Evolutionary conservation across 202 grass and related monocot species (phyloP), one percentile per base, ranked within the genome.

Genomic region (Miscanthus sacchariflorus): DNA sequence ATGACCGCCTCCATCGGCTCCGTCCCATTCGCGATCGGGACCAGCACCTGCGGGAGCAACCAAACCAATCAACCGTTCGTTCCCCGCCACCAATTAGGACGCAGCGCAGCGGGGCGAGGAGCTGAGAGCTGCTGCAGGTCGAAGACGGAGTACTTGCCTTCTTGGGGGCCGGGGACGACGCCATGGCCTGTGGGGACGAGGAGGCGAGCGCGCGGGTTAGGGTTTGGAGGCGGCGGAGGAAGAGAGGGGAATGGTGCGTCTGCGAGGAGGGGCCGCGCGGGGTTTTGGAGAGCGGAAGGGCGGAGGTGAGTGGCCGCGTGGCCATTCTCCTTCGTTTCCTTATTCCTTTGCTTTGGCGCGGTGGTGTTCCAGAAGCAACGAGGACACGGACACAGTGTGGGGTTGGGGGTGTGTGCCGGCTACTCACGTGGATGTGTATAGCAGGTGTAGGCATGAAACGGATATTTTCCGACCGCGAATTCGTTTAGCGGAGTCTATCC

Each of bases 1-100:
- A 96, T 91, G 50, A 84, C 74, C 5, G 92, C 96, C 89, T 98
- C 96, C 73, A 96, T 95, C 50, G 93, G 92, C 92, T 98, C 96
- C 79, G 93, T 91, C 78, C 96, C 96, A 45, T 87, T 89, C 19
- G 96, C 93, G 52, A 98, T 77, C 2, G 96, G 96, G n/a, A 98
- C 89, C 48, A 98, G 90, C 33, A 96, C 96, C 93, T 98, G 86
- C 86, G 77, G 67, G 49, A 35, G 14, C 49, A 52, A 5, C 35
- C 79, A 45, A 2, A 67, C n/a, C 36, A 35, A 36, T 61, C 56
- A 61, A 1, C 21, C 21, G 56, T 56, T 2, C 49, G n/a, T 59
- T 70, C 28, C 43, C 10, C 27, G 13, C 17, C 43, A 49, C 64
- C 9, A 68, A 17, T 68, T 33, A 33, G 50, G 2, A 17, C 30